phyloP scores from a whole-genome alignment of 1,284 basidiomycete species.

The Coniophora puteana region DNA sequence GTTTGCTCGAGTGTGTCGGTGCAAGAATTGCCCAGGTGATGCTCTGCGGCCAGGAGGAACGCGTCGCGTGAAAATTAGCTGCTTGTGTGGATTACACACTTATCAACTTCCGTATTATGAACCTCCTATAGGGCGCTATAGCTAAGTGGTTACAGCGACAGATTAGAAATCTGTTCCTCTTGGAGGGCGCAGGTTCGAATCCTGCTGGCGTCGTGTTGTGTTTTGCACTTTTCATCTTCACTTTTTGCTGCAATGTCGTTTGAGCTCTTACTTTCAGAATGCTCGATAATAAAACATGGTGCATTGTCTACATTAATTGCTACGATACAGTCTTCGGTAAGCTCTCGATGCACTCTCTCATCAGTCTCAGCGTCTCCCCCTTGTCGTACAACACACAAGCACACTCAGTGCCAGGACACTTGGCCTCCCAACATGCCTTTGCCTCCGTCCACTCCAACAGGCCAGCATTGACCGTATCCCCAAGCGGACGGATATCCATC shows the following conservation, averaged over 20 bases:
- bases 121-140: constrained; percentile 31
- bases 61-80: no score
- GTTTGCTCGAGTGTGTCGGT: background rate
- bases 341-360: constrained; percentile 47
- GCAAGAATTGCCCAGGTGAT: no score
- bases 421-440: constrained; percentile 52
- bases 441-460: constrained; percentile 54
- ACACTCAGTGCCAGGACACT: constrained; percentile 42
- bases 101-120: no score
- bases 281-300: background rate
- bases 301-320: background rate
- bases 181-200: constrained; percentile 69
- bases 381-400: constrained; percentile 53
- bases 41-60: no score
- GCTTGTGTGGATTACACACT: no score
- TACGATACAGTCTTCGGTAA: constrained; percentile 35
- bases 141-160: constrained; percentile 53
- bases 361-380: constrained; percentile 47
- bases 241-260: no score
- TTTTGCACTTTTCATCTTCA: constrained; percentile 6
- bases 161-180: constrained; percentile 52
- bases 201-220: constrained; percentile 57
- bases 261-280: no score
- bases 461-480: constrained; percentile 51
- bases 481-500: constrained; percentile 54